Base-by-base conservation (phyloP, 176 grass and related monocot genomes). In the Panicum miliaceum region DNA sequence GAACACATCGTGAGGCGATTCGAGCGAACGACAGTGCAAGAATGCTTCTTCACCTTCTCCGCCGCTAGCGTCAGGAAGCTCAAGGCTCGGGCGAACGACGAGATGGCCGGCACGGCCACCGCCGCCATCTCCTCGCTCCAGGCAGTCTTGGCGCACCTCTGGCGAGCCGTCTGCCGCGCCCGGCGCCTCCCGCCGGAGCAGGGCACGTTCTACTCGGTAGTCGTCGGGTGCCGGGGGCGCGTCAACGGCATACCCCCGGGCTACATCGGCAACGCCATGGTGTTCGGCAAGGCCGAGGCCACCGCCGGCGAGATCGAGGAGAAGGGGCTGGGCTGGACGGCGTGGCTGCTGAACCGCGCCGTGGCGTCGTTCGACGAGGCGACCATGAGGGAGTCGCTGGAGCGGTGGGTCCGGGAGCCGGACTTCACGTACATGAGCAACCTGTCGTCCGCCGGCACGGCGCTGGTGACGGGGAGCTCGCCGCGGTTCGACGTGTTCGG, bases 51-150 rank as follows among this genome's bases (percentile, higher is more conserved):
- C 68, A 71, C 89, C 22, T 88, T 93, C 71, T 70, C 88, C 1
- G n/a, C 14, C 0, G 57, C 25, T 0, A 82, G 81, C 19, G 65
- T 88, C 2, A 40, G 10, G 12, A 85, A 88, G 50, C 72, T 93
- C 0, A 90, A 93, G 68, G 72, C 81, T 1, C 81, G 35, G 10
- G 84, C 88, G 0, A 93, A 90, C 58, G 46, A 0, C 51, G 91
- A 93, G 87, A 64, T 84, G 7, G 64, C 8, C 74, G 54, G 76
- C 59, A 22, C 64, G 4, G 56, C 34, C 7, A 40, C 14, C 35
- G 64, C 38, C 68, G 3, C 14, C 47, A 87, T 93, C 75, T 93
- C 91, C 7, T 90, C 91, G 25, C 88, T 93, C 7, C 91, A 90
- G 82, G 40, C 85, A 0, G 42, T 90, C 2, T 73, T 89, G 45